Evolutionary conservation across 164 flowering plant genomes (phyloP), one percentile per base, ranked within the genome.

Genomic region (Berberis vulgaris): DNA sequence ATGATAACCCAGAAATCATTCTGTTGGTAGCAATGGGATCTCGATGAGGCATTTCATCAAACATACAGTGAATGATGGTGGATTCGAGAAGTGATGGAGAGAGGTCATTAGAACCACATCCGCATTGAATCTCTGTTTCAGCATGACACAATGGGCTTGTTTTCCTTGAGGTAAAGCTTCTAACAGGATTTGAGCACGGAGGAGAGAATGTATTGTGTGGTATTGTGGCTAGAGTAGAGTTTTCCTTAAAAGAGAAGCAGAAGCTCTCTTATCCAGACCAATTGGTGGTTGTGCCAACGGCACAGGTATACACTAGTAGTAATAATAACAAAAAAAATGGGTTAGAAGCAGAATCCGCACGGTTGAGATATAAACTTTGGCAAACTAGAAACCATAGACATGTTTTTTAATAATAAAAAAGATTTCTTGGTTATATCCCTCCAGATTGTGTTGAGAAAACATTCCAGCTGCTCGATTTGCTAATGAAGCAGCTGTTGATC

Each of bases 101-200:
- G 64, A 46, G 1, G 64, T 61, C 64, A 61, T 61, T 3, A 61
- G 1, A 61, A 61, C 50, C 26, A 46, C 26, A 40, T 61, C 64
- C 39, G 7, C 49, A 7, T 61, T 54, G 42, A 38, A 61, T 54
- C 64, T 54, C 46, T 26, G 43, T 61, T 61, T 61, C 6, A 61
- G 4, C 7, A 49, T 43, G 1, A 46, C 0, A 39, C 54, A 61
- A 61, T 61, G 64, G 3, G 39, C 26, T 43, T 61, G 64, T 61
- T 38, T 40, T 40, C 64, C 64, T 61, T 47, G 43, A 46, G 2
- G 50, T 47, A 61, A 47, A 26, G 64, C 54, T 61, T 38, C 43
- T 46, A 45, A 57, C 61, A 57, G 41, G 6, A 8, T 46, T 57
- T 56, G 44, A 59, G 57, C 41, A 64, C 66, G 42, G 49, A 12